Base-by-base conservation (phyloP, 1,284 basidiomycete species). In the Sporisorium scitamineum region DNA sequence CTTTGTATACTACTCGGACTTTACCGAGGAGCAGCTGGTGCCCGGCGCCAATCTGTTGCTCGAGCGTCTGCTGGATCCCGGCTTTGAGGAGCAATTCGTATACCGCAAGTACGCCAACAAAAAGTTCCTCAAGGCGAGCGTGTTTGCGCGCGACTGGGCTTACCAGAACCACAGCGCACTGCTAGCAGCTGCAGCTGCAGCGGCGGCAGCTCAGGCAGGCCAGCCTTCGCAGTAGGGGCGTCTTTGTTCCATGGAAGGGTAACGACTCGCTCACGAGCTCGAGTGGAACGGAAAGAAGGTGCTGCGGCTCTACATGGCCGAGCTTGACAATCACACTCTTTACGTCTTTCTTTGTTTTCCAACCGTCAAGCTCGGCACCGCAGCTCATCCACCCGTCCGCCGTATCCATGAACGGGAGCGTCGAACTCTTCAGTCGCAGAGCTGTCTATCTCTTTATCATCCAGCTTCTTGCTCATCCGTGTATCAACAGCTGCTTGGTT, bases 61-160 rank as follows among this genome's bases (percentile, higher is more conserved):
- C 64, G 93, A 95, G 86, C 93, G 94, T 84, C 89, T 99, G 34
- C 87, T 90, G 20, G 93, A 95, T 80, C 88, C 90, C 1, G 90
- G 90, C 71, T 98, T 99, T 86, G 89, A 91, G 42, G 89, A 90
- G 61, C 91, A 92, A 81, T 95, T 95, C 86, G 92, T 97, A 34
- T 97, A 91, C 90, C 93, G 93, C 88, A 99, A 99, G 88, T 99
- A 99, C 86, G 91, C 94, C 58, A 91, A 93, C 89, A 96, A 95
- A 90, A 92, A 92, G 80, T 96, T 91, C 86, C 88, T 93, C 87
- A 94, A 94, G 89, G 93, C 93, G 5, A 81, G 87, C 24, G 84
- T 86, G 34, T 88, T 87, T 76, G 87, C 88, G 4, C 84, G 87
- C 52, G 85, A 87, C 53, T 89, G 88, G 88, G 88, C 82, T 1